These are phyloP conservation scores for Fusarium nanum DNA, from an alignment of 2,329 filamentous ascomycete genomes.

Conservation along the genomic window DNA sequence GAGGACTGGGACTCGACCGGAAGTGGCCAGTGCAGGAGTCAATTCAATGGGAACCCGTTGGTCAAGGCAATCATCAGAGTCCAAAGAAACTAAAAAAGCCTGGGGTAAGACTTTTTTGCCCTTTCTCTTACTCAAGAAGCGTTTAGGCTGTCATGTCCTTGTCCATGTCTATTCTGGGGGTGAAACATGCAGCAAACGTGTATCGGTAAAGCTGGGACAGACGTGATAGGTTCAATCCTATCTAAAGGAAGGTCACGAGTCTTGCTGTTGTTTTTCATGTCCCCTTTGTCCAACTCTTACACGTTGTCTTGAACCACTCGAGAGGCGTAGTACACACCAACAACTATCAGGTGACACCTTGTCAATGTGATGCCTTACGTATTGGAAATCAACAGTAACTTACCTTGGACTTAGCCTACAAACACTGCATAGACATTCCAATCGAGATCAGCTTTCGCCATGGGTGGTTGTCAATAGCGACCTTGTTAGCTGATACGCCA, in stretches of 20 bases:
- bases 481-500: conserved; percentile 9
- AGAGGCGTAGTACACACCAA: conserved; percentile 24
- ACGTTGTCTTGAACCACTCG: conserved; percentile 7
- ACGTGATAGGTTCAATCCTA: conserved; percentile 11
- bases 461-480: not conserved
- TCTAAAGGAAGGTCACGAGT: conserved; percentile 19
- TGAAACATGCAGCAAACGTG: conserved; percentile 9
- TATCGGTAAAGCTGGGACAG: conserved; percentile 15
- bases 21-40: conserved; percentile 26
- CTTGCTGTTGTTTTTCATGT: conserved; percentile 6
- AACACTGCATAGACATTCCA: conserved; percentile 10
- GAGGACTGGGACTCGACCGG: conserved; percentile 1
- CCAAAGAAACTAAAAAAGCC: conserved; percentile 7
- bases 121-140: not conserved
- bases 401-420: not conserved
- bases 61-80: conserved; percentile 1
- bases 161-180: not conserved
- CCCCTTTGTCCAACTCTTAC: conserved; percentile 3
- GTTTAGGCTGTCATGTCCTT: not conserved
- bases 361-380: conserved; percentile 35
- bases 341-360: conserved; percentile 34
- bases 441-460: conserved; percentile 8
- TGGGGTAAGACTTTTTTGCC: conserved; percentile 18
- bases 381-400: conserved; percentile 20
- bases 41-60: conserved; percentile 2